These are phyloP conservation scores for Alternaria sp. DNA, from an alignment of 2,329 filamentous ascomycete genomes.

Conservation along the genomic window DNA sequence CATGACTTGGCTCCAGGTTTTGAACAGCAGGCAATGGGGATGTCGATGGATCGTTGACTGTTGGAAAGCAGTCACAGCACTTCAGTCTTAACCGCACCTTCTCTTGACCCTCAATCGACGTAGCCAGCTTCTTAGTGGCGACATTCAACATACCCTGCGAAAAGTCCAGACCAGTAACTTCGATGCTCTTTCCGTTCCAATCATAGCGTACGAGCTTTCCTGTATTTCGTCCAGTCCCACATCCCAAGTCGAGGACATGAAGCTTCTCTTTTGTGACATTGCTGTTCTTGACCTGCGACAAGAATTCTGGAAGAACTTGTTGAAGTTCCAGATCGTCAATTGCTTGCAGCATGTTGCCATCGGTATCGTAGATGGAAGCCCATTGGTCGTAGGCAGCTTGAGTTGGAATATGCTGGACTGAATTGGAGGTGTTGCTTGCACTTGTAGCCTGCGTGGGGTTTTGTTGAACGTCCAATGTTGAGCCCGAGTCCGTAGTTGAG, in stretches of 20 bases:
- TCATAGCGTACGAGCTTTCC: slow-evolving; percentile 56
- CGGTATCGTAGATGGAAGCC: slow-evolving; percentile 68
- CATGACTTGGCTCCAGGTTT: slow-evolving; percentile 46
- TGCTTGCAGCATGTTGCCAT: slow-evolving; percentile 72
- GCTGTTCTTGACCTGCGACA: slow-evolving; percentile 42
- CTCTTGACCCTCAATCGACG: neutral
- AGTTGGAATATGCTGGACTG: slow-evolving; percentile 50
- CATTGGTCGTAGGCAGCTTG: slow-evolving; percentile 60
- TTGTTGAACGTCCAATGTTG: slow-evolving; percentile 30
- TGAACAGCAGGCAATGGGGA: slow-evolving; percentile 33
- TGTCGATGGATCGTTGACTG: slow-evolving; percentile 13
- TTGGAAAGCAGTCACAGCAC: slow-evolving; percentile 44
- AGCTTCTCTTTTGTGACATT: slow-evolving; percentile 20
- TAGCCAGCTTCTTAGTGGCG: slow-evolving; percentile 53
- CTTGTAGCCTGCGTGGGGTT: slow-evolving; percentile 21
- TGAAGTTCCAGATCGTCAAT: slow-evolving; percentile 67
- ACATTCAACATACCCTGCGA: slow-evolving; percentile 66
- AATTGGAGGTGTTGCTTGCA: slow-evolving; percentile 13
- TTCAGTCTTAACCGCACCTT: slow-evolving; percentile 23
- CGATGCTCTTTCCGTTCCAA: slow-evolving; percentile 33
- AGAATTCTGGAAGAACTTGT: slow-evolving; percentile 59
- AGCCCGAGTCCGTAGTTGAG: slow-evolving; percentile 48
- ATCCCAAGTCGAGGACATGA: slow-evolving; percentile 68
- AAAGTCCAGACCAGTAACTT: slow-evolving; percentile 64
- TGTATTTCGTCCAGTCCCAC: slow-evolving; percentile 72